Conservation (phyloP, 768 basidiomycete genomes). For the Phylloporus sp. region DNA sequence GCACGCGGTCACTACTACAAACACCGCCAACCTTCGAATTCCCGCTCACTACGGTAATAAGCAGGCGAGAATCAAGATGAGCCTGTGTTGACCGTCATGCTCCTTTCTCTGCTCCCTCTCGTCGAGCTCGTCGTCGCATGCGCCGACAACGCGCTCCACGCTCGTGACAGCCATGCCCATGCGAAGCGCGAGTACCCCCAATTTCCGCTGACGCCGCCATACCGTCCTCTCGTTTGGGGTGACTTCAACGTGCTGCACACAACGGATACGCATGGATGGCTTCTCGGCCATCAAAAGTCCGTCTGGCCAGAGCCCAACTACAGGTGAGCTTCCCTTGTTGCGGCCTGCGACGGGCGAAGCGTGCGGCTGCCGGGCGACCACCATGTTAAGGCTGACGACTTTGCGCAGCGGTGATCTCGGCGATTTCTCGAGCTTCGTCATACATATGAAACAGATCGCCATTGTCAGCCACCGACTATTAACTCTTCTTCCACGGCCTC, state of each 20-base stretch:
- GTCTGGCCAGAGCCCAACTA: slow-evolving; percentile 75
- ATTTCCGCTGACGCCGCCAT: slow-evolving; percentile 48
- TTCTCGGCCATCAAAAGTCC: slow-evolving; percentile 77
- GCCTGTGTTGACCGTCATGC: not conserved
- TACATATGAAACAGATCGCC: slow-evolving; percentile 76
- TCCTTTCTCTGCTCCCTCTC: slow-evolving; percentile 16
- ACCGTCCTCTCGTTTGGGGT: slow-evolving; percentile 73
- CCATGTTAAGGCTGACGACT: not conserved
- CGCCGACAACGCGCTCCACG: slow-evolving; percentile 12
- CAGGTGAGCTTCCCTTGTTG: slow-evolving; percentile 38
- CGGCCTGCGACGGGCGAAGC: not conserved
- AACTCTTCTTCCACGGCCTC: not conserved
- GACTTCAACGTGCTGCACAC: slow-evolving; percentile 86
- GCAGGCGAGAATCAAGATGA: not conserved
- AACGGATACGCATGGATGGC: slow-evolving; percentile 79
- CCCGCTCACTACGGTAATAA: not conserved
- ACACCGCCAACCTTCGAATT: not conserved
- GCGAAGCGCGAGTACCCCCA: slow-evolving; percentile 38
- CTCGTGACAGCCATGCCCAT: slow-evolving; percentile 32
- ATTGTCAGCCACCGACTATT: slow-evolving; percentile 32
- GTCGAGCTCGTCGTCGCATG: slow-evolving; percentile 21
- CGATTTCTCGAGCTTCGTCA: slow-evolving; percentile 83
- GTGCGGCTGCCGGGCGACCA: not conserved
- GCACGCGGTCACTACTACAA: too few relatives aligned
- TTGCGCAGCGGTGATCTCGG: slow-evolving; percentile 56